These are phyloP conservation scores for Cyberlindnera sargentensis DNA, from an alignment of 805 yeast genomes.

Conservation along the genomic window DNA sequence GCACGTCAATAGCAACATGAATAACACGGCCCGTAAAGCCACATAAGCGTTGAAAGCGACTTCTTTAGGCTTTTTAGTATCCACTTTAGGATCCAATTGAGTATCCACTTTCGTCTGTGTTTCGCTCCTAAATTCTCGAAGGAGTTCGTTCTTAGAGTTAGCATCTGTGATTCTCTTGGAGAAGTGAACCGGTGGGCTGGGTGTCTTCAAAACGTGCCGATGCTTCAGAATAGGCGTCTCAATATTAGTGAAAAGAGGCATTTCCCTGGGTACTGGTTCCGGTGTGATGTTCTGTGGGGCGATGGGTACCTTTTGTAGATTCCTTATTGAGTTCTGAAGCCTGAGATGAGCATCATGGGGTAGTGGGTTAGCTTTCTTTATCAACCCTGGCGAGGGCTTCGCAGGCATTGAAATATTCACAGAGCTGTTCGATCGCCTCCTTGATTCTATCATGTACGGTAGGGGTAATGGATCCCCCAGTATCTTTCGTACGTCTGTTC, in stretches of 20 bases:
- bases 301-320: neutral
- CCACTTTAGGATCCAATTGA: too few relatives aligned
- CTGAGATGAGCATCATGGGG: conserved; percentile 1
- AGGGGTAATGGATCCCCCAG: conserved; percentile 35
- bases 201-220: neutral
- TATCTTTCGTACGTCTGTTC: conserved; percentile 3
- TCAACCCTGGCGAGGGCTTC: too few relatives aligned
- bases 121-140: conserved; percentile 4
- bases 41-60: too few relatives aligned
- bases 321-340: conserved; percentile 1
- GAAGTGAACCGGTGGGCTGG: neutral
- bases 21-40: too few relatives aligned
- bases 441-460: conserved; percentile 23
- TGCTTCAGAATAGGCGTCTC: neutral
- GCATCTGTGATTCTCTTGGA: conserved; percentile 1
- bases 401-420: too few relatives aligned
- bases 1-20: too few relatives aligned
- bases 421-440: too few relatives aligned
- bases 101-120: neutral
- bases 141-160: neutral
- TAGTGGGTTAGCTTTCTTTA: neutral
- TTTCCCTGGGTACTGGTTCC: neutral
- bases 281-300: neutral
- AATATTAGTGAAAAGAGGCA: neutral
- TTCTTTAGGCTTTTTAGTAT: too few relatives aligned